Evolutionary conservation across 257 asterid genomes (phyloP).

Genomic region (Solanum sparsipilum): DNA sequence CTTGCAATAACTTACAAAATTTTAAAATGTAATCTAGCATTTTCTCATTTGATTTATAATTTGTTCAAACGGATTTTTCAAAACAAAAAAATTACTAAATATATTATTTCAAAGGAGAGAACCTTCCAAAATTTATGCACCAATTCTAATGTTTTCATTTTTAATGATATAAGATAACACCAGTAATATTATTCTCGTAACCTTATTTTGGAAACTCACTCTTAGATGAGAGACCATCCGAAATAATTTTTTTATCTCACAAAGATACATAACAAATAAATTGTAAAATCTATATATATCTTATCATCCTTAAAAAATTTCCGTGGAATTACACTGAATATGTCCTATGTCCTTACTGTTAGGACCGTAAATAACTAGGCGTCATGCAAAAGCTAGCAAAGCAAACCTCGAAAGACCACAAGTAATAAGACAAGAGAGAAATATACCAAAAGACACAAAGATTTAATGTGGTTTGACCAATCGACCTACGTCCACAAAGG

Average conservation of each 20-base stretch:
- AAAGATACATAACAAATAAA: not conserved
- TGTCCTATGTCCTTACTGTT: not conserved
- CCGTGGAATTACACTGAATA: not conserved
- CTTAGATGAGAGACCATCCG: not conserved
- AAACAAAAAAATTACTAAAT: not conserved
- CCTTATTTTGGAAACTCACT: not conserved
- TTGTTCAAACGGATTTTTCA: not conserved
- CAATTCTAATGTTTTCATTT: not conserved
- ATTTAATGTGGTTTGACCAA: no score
- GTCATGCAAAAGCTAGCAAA: no score
- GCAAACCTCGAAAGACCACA: no score
- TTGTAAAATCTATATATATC: not conserved
- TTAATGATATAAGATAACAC: no score
- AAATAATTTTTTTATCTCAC: not conserved
- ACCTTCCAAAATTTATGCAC: not conserved
- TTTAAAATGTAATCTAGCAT: not conserved
- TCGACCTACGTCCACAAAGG: no score
- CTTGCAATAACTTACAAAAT: not conserved
- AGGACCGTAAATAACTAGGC: no score
- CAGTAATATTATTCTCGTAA: not conserved
- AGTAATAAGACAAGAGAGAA: no score
- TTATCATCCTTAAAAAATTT: accelerated
- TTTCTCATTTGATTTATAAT: not conserved
- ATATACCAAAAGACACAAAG: no score
- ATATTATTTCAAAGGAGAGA: not conserved